These are phyloP conservation scores for Epithemia pelagica DNA, from an alignment of 108 stramenopile species.

Conservation along the genomic window DNA sequence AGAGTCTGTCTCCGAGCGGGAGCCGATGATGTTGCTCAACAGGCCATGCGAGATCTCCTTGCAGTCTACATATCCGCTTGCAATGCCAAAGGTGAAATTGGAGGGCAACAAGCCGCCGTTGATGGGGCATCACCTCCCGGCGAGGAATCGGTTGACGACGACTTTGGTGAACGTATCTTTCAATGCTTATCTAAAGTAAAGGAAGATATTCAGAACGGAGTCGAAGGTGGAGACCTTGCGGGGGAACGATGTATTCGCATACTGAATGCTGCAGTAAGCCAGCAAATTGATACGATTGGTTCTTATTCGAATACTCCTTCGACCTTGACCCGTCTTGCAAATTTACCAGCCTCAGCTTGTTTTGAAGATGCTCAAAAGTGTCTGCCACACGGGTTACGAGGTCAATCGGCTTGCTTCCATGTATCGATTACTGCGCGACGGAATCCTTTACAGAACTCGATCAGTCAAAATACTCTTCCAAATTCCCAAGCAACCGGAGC, in stretches of 20 bases:
- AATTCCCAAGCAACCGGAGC: not conserved
- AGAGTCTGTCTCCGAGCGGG: conserved; percentile 64
- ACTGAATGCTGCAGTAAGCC: conserved; percentile 68
- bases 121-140: not conserved
- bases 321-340: conserved; percentile 35
- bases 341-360: conserved; percentile 17
- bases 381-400: conserved; percentile 75
- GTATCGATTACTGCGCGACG: conserved; percentile 41
- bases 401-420: conserved; percentile 56
- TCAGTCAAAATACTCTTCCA: conserved; percentile 2
- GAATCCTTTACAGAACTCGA: conserved; percentile 12
- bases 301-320: conserved; percentile 41
- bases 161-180: conserved; percentile 51
- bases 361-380: conserved; percentile 31
- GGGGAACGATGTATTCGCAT: conserved; percentile 81
- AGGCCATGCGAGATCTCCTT: conserved; percentile 82
- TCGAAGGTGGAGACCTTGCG: conserved; percentile 41
- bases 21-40: conserved; percentile 59
- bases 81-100: not conserved
- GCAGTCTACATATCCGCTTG: conserved; percentile 37
- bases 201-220: conserved; percentile 40
- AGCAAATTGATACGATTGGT: conserved; percentile 18
- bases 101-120: not conserved
- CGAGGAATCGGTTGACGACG: conserved; percentile 9
- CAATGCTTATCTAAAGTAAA: conserved; percentile 61